Base-by-base conservation (phyloP, 2,329 filamentous ascomycete species). In the Fusarium sp. region DNA sequence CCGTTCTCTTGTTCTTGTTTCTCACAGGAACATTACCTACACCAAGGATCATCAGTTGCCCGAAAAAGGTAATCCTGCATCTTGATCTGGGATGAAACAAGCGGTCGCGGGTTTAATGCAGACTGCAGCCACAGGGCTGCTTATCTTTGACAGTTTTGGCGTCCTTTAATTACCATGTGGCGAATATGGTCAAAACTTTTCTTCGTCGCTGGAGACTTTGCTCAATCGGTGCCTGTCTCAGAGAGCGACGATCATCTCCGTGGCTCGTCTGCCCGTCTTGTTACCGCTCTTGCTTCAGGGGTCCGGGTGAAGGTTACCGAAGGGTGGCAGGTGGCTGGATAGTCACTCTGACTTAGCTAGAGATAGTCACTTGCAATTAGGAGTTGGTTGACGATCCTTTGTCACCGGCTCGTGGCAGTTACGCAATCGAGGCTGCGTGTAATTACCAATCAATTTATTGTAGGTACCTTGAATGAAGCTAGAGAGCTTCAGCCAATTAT, bases 51-150 rank as follows among this genome's bases (percentile, higher is more conserved):
- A 34, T 50, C 25, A n/a, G 31, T 42, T 52, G 37, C 13, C 49
- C 28, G 26, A 26, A 14, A 49, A 44, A 34, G 37, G 56, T 18
- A 58, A 65, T 48, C 31, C 19, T 59, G 42, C 25, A 65, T 58
- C 52, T 64, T 51, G 46, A 58, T 63, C 61, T 57, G 52, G 34
- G 49, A 69, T 75, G 71, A 75, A 75, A 71, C 72, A 63, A 31
- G 63, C 64, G 51, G 58, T 61, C 55, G 56, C 51, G 49, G 51
- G 18, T n/a, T 37, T n/a, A n/a, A 44, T 28, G 14, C 43, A 59
- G 65, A 46, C 18, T 37, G 18, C 10, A 64, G 53, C 58, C 37
- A 41, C 43, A 37, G 25, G 45, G 49, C 30, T 61, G 70, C 56
- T 31, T 49, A 70, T 72, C 67, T 49, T 69, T 73, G 60, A 62